These are phyloP conservation scores for Calonectria honghensis DNA, from an alignment of 2,329 filamentous ascomycete species.

Conservation along the genomic window DNA sequence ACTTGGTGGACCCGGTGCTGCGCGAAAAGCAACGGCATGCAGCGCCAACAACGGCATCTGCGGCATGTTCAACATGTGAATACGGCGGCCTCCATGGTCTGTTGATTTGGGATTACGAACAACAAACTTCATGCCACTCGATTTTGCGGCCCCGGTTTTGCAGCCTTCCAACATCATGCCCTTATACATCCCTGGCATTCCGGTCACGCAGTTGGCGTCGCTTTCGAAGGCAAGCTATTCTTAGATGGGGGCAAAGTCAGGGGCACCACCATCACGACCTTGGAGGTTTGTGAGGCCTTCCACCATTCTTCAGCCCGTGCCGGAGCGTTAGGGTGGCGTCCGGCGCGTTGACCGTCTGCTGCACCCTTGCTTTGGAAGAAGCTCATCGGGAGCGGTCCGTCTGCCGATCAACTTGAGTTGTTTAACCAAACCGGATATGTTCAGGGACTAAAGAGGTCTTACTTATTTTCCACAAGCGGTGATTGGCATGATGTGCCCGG, in stretches of 20 bases:
- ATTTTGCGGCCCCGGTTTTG: slow-evolving; percentile 24
- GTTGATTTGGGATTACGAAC: slow-evolving; percentile 16
- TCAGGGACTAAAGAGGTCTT: slow-evolving; percentile 3
- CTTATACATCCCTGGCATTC: slow-evolving; percentile 43
- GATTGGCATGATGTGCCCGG: not conserved
- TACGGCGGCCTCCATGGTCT: slow-evolving; percentile 38
- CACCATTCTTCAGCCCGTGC: slow-evolving; percentile 38
- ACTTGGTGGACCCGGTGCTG: slow-evolving; percentile 30
- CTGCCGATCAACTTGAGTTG: slow-evolving; percentile 49
- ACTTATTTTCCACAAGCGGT: slow-evolving; percentile 21
- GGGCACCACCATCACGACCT: slow-evolving; percentile 51
- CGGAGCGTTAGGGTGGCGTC: slow-evolving; percentile 32
- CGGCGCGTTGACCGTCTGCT: slow-evolving; percentile 1
- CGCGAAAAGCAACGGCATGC: slow-evolving; percentile 33
- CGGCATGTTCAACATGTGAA: slow-evolving; percentile 31
- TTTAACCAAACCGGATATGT: slow-evolving; percentile 40
- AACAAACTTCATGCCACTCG: slow-evolving; percentile 12
- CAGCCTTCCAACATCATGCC: slow-evolving; percentile 8
- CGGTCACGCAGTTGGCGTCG: slow-evolving; percentile 8
- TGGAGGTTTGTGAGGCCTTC: slow-evolving; percentile 25
- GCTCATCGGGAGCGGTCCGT: slow-evolving; percentile 53
- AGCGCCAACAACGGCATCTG: slow-evolving; percentile 22
- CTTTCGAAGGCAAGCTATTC: slow-evolving; percentile 48
- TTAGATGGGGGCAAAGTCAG: slow-evolving; percentile 56
- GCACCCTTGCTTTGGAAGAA: slow-evolving; percentile 45